phyloP scores from a whole-genome alignment of 2,329 filamentous ascomycete genomes.

The Monascus ruber region DNA sequence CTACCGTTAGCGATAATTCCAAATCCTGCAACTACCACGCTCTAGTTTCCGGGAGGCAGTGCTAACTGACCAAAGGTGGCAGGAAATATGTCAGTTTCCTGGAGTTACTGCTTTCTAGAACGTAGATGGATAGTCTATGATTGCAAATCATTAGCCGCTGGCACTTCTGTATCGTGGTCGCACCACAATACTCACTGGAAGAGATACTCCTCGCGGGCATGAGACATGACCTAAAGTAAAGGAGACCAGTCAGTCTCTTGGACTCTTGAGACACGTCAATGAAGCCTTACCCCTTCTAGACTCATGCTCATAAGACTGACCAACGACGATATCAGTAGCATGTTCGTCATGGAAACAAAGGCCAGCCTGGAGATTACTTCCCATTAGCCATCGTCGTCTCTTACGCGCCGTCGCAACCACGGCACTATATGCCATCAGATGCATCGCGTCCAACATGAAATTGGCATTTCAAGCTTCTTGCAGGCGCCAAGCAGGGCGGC shows the following conservation, averaged over 20 bases:
- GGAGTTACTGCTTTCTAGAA: slow-evolving; percentile 36
- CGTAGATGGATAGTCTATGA: slow-evolving; percentile 31
- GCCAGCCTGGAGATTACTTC: slow-evolving; percentile 33
- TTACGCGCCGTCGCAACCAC: too few species aligned
- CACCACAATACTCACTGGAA: slow-evolving; percentile 19
- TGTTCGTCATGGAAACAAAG: slow-evolving; percentile 51
- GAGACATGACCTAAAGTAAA: slow-evolving; percentile 42
- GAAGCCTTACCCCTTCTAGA: slow-evolving; percentile 38
- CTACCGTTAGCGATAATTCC: slow-evolving; percentile 4
- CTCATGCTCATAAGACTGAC: slow-evolving; percentile 49
- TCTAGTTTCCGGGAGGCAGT: background rate
- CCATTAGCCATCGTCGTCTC: slow-evolving; percentile 5
- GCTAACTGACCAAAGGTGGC: slow-evolving; percentile 31
- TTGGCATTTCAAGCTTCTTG: background rate
- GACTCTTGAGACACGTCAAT: background rate
- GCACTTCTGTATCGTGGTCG: background rate
- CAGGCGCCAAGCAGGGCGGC: slow-evolving; percentile 1
- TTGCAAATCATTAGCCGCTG: background rate
- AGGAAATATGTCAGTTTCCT: slow-evolving; percentile 37
- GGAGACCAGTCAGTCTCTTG: slow-evolving; percentile 3
- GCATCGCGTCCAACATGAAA: too few species aligned
- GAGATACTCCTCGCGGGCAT: slow-evolving; percentile 51
- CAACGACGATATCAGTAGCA: slow-evolving; percentile 48
- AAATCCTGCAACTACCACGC: background rate
- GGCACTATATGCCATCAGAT: too few species aligned